A percentile compares a stretch with the other conserved stretches of the same genome.
phyloP scores from a whole-genome alignment of 139 green algal species.

The Axilococcus clingmanii region DNA sequence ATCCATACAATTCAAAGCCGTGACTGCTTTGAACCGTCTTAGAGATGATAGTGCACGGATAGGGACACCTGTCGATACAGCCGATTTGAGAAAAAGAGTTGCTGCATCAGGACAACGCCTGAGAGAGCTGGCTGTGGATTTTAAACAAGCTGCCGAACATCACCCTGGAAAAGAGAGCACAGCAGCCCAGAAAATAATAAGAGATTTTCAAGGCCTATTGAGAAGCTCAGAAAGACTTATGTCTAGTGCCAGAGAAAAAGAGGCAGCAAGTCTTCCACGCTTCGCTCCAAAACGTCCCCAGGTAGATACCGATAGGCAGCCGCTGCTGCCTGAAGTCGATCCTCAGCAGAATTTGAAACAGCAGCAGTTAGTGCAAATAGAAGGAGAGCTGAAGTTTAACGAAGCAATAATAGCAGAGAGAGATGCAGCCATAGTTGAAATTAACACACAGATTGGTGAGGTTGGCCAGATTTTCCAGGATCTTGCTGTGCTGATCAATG shows the following conservation, averaged over 20 bases:
- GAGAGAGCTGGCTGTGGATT: slow-evolving; percentile 13
- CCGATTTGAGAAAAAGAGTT: slow-evolving; percentile 41
- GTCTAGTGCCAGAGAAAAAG: slow-evolving; percentile 40
- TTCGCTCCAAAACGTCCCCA: slow-evolving; percentile 7
- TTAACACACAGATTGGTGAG: slow-evolving; percentile 45
- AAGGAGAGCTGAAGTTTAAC: slow-evolving; percentile 60
- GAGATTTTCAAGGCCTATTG: slow-evolving; percentile 36
- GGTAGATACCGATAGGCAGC: slow-evolving; percentile 4
- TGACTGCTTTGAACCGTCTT: slow-evolving; percentile 30
- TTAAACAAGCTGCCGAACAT: slow-evolving; percentile 7
- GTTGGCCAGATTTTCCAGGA: slow-evolving; percentile 56
- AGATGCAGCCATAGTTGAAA: slow-evolving; percentile 60
- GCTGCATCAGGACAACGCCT: background rate
- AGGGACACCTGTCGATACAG: slow-evolving; percentile 52
- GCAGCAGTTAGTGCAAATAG: slow-evolving; percentile 34
- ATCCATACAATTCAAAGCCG: slow-evolving; percentile 21
- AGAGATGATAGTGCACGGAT: slow-evolving; percentile 46
- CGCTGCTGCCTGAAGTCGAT: slow-evolving; percentile 18
- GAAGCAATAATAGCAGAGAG: slow-evolving; percentile 79
- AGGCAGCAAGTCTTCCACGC: slow-evolving; percentile 52
- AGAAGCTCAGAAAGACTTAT: slow-evolving; percentile 56
- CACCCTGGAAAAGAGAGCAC: slow-evolving; percentile 19
- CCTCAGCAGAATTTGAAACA: slow-evolving; percentile 26
- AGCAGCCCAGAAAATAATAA: slow-evolving; percentile 33
- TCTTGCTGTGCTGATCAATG: slow-evolving; percentile 75